Percentiles rank a stretch among this genome's conserved stretches.
These are phyloP conservation scores for Aureobasidium leucospermi DNA, from an alignment of 2,329 filamentous ascomycete genomes.

Conservation along the genomic window DNA sequence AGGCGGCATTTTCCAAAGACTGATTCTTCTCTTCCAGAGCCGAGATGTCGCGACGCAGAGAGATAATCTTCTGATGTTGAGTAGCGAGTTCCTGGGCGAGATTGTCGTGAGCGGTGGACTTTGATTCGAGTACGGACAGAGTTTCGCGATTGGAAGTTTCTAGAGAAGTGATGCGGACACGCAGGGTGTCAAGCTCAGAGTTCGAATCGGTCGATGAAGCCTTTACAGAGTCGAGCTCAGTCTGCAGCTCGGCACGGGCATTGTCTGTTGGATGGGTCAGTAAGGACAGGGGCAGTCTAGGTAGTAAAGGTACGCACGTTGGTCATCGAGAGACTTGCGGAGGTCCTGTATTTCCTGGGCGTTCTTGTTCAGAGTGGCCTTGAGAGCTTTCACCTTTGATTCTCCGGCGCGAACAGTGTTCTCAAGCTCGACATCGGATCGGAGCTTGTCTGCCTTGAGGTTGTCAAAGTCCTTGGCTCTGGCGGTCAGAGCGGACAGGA, in stretches of 20 bases:
- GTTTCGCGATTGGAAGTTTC: conserved; percentile 91
- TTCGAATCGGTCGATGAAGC: conserved; percentile 65
- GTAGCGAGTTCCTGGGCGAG: conserved; percentile 79
- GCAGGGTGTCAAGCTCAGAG: conserved; percentile 67
- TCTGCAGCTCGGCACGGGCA: conserved; percentile 65
- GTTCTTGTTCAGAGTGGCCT: conserved; percentile 72
- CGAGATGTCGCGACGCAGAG: conserved; percentile 75
- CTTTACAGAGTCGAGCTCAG: conserved; percentile 71
- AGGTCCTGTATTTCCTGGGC: conserved; percentile 77
- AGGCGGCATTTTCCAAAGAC: conserved; percentile 68
- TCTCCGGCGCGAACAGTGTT: conserved; percentile 79
- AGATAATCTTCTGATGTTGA: conserved; percentile 81
- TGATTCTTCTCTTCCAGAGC: conserved; percentile 78
- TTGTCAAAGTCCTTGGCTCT: conserved; percentile 80
- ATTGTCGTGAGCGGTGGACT: conserved; percentile 77
- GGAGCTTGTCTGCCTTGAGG: conserved; percentile 78
- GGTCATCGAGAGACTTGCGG: conserved; percentile 70
- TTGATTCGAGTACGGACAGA: conserved; percentile 79
- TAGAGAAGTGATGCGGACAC: conserved; percentile 75
- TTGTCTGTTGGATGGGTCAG: conserved; percentile 52
- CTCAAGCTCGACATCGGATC: conserved; percentile 86
- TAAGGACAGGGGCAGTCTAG: conserved; percentile 8
- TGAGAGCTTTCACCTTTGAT: conserved; percentile 72
- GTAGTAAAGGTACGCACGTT: conserved; percentile 50
- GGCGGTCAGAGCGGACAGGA: conserved; percentile 65